Base-by-base conservation (phyloP, 495 filamentous ascomycete species). In the Hypoxylon cercidicola region DNA sequence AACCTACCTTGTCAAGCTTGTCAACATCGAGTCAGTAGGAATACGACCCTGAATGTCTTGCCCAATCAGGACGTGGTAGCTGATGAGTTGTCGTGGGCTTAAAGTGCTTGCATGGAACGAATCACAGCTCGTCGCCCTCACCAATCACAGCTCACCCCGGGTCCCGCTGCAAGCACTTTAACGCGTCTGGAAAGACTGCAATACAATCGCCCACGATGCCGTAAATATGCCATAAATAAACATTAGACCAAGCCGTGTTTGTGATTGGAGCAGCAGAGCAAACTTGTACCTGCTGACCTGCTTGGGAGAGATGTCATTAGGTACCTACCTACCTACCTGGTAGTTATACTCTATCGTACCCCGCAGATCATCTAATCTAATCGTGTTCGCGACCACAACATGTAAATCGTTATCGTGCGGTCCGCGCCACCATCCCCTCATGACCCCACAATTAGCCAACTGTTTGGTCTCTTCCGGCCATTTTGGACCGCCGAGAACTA, bases 101-200 rank as follows among this genome's bases (percentile, higher is more conserved):
- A 67, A 67, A 67, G 64, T 62, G 64, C 64, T 67, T 62, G 64
- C 64, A 67, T 66, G 11, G 6, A 54, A 39, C 64, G 34, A 67
- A 67, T 67, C 64, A 67, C 21, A 47, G 35, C 12, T 50, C 40
- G 20, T 23, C 3, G 3, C 21, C 3, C 1, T 43, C 18, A 37
- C 41, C 64, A 67, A 62, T 59, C 53, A 67, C 20, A 50, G 10
- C 34, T 21, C 30, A 58, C 37, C 23, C 34, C n/a, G 4, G 52
- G 34, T 58, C 47, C 48, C 1, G 58, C 58, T 62, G 47, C 48
- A 59, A 62, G 64, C 64, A 61, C 64, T 66, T 18, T 32, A 48
- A 66, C 63, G 57, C 63, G 63, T 57, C 23, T 57, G 21, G 25
- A n/a, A 53, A 61, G 54, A 61, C 50, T 32, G 47, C 25, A 25